These are phyloP conservation scores for Heracleum sosnowskyi DNA, from an alignment of 129 eudicot species.

Conservation along the genomic window DNA sequence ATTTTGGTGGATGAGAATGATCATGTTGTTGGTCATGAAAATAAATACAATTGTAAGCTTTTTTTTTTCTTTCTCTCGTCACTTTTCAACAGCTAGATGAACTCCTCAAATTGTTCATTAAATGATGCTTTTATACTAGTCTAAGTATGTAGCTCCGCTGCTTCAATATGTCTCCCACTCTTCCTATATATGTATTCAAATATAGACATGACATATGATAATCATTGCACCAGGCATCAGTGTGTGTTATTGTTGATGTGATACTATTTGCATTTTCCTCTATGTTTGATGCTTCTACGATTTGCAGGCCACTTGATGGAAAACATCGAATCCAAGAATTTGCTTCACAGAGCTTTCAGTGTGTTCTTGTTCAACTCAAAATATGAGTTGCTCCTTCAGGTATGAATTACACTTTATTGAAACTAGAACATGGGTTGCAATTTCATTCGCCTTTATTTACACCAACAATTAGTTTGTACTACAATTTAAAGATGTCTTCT, in stretches of 20 bases:
- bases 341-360: slow-evolving; percentile 95
- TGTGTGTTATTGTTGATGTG: not conserved
- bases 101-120: not conserved
- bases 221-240: not conserved
- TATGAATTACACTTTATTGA: slow-evolving; percentile 12
- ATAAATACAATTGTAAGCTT: slow-evolving; percentile 76
- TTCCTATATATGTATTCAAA: not conserved
- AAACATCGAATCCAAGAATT: slow-evolving; percentile 69
- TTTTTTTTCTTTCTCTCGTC: not conserved
- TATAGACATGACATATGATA: not conserved
- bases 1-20: slow-evolving; percentile 88
- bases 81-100: not conserved
- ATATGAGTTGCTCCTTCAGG: slow-evolving; percentile 90
- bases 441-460: not conserved
- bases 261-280: not conserved
- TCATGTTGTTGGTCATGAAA: slow-evolving; percentile 70
- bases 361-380: slow-evolving; percentile 93
- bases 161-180: not conserved
- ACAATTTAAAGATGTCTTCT: not conserved
- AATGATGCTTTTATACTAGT: not conserved
- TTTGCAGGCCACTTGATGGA: slow-evolving; percentile 92
- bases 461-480: not conserved
- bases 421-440: not conserved
- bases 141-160: not conserved
- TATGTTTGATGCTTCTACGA: not conserved